phyloP scores from a whole-genome alignment of 768 basidiomycete genomes.

The Rhodotorula sphaerocarpa region DNA sequence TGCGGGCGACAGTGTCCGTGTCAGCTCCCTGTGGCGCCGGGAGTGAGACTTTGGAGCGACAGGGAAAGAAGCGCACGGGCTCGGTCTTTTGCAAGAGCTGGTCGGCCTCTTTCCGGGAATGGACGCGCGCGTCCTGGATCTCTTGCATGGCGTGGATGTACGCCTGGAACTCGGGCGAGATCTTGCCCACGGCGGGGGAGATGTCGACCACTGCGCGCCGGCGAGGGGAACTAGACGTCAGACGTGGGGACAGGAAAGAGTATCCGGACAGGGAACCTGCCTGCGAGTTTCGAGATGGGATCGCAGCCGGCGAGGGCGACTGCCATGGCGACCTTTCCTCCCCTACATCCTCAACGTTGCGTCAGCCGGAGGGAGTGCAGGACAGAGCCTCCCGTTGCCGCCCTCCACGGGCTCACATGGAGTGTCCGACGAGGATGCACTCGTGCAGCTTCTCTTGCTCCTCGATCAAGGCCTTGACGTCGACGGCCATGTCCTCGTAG shows the following conservation, averaged over 20 bases:
- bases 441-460: conserved; percentile 47
- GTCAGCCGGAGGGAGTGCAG: no score
- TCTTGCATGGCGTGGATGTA: conserved; percentile 68
- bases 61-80: conserved; percentile 47
- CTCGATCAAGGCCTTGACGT: conserved; percentile 62
- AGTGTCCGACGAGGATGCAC: conserved; percentile 75
- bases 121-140: conserved; percentile 56
- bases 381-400: no score
- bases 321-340: conserved; percentile 58
- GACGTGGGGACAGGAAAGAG: no score
- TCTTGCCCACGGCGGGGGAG: conserved; percentile 55
- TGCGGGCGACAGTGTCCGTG: not conserved
- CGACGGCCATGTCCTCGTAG: conserved; percentile 69
- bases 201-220: conserved; percentile 66
- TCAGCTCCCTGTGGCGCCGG: not conserved
- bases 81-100: conserved; percentile 58
- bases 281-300: conserved; percentile 39
- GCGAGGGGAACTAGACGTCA: conserved; percentile 38
- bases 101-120: conserved; percentile 62
- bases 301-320: conserved; percentile 51
- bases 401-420: no score
- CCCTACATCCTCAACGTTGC: conserved; percentile 34
- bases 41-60: no score
- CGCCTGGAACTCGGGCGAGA: conserved; percentile 57
- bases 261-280: not conserved